These are phyloP conservation scores for Paracoccidioides brasiliensis DNA, from an alignment of 2,329 filamentous ascomycete genomes.

Conservation along the genomic window DNA sequence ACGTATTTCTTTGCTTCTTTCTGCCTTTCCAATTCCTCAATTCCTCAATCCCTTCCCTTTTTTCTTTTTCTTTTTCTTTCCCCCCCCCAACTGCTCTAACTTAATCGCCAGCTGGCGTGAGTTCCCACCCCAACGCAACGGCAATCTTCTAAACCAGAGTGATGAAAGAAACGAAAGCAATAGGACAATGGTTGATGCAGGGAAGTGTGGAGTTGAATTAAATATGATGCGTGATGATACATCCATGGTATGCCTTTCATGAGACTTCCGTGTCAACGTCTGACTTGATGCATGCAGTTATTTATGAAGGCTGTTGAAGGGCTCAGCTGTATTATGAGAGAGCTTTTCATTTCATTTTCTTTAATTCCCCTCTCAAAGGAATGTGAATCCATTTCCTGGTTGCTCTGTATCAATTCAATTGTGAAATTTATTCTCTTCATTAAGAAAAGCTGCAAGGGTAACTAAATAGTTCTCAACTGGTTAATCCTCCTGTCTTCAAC, in stretches of 20 bases:
- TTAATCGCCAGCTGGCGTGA: constrained; percentile 12
- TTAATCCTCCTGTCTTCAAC: not conserved
- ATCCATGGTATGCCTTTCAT: not conserved
- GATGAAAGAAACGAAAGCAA: not conserved
- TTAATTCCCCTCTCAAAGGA: no score
- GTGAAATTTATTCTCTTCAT: not conserved
- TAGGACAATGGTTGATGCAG: not conserved
- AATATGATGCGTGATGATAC: not conserved
- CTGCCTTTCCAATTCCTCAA: not conserved
- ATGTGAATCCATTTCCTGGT: no score
- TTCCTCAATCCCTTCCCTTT: no score
- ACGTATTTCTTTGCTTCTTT: constrained; percentile 10
- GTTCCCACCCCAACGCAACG: constrained; percentile 19
- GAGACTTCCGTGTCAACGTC: not conserved
- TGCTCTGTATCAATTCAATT: not conserved
- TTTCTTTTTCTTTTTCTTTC: not conserved
- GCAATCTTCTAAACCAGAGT: constrained; percentile 17
- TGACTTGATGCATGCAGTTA: not conserved
- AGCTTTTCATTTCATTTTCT: no score
- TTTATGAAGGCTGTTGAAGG: no score
- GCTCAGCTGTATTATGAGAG: no score
- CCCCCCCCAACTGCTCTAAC: constrained; percentile 3
- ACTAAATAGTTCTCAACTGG: no score
- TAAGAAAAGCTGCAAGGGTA: not conserved
- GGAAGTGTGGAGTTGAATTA: not conserved